Percentiles rank a stretch among this genome's conserved stretches.
These are phyloP conservation scores for Melastoma malabathricum DNA, from an alignment of 345 rosid genomes.

Conservation along the genomic window DNA sequence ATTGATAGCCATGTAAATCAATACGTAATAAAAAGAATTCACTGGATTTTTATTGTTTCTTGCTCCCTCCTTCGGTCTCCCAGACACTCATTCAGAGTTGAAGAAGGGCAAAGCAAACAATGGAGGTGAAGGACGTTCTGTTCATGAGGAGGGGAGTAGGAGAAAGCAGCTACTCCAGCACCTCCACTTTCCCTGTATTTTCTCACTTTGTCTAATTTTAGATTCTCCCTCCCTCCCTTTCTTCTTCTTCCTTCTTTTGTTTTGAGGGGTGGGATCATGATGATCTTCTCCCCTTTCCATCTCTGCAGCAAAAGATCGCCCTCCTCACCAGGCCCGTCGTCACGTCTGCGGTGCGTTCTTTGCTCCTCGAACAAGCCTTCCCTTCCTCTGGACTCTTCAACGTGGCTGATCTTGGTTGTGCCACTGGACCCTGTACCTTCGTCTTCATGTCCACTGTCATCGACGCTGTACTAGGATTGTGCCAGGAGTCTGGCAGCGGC, in stretches of 20 bases:
- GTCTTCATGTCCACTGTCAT: conserved; percentile 6
- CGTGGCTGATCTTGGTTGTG: conserved; percentile 17
- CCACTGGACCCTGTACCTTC: conserved; percentile 6
- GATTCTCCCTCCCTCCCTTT: not conserved
- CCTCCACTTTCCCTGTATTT: not conserved
- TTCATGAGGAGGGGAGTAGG: conserved; percentile 19
- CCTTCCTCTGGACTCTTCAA: conserved; percentile 1
- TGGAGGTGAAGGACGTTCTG: conserved; percentile 11
- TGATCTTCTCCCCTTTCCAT: not conserved
- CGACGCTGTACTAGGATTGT: not conserved
- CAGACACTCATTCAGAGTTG: no score
- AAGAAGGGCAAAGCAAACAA: not conserved
- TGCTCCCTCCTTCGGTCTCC: no score
- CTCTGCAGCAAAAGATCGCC: conserved; percentile 7
- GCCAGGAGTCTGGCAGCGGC: not conserved
- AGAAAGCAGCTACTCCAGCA: conserved; percentile 2
- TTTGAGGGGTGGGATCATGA: not conserved
- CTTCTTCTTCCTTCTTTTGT: not conserved
- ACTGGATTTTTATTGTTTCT: no score
- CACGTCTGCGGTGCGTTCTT: conserved; percentile 1
- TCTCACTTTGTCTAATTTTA: no score
- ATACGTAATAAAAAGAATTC: no score
- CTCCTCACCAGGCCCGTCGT: conserved; percentile 7
- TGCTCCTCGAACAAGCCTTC: conserved; percentile 3
- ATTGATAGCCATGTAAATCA: no score